Conservation (phyloP, 306 rosid genomes). For the Boehmeria nivea region DNA sequence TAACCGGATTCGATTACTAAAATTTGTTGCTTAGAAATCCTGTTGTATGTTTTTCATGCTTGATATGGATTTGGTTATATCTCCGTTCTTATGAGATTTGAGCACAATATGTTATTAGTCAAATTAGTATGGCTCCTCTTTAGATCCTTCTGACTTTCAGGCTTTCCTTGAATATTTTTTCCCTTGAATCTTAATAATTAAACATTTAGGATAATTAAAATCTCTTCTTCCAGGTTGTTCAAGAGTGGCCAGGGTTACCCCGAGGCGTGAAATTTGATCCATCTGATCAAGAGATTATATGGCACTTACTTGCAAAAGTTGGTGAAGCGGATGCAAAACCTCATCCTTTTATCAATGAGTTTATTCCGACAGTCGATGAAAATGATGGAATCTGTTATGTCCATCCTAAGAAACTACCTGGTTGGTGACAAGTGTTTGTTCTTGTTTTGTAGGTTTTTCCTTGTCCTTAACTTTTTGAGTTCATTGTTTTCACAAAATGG, state of each 20-base stretch:
- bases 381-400: conserved; percentile 73
- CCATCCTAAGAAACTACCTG: conserved; percentile 76
- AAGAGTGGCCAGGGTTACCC: conserved; percentile 89
- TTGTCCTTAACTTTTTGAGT: not conserved
- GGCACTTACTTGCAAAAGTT: conserved; percentile 69
- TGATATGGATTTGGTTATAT: not conserved
- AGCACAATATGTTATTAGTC: not conserved
- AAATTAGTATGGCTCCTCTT: not conserved
- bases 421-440: conserved; percentile 32
- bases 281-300: conserved; percentile 70
- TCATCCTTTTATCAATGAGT: conserved; percentile 77
- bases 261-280: conserved; percentile 93
- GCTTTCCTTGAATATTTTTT: not conserved
- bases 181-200: not conserved
- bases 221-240: conserved; percentile 50
- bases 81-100: not conserved
- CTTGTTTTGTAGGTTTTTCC: conserved; percentile 7
- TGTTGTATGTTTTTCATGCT: not conserved
- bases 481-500: too few species aligned
- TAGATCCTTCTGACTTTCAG: not conserved
- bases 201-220: conserved; percentile 7
- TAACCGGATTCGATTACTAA: too few species aligned
- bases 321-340: conserved; percentile 40
- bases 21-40: not conserved
- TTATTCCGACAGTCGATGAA: conserved; percentile 52